Conservation (phyloP, 208 protist species). For the Trypanosoma platydactyli region DNA sequence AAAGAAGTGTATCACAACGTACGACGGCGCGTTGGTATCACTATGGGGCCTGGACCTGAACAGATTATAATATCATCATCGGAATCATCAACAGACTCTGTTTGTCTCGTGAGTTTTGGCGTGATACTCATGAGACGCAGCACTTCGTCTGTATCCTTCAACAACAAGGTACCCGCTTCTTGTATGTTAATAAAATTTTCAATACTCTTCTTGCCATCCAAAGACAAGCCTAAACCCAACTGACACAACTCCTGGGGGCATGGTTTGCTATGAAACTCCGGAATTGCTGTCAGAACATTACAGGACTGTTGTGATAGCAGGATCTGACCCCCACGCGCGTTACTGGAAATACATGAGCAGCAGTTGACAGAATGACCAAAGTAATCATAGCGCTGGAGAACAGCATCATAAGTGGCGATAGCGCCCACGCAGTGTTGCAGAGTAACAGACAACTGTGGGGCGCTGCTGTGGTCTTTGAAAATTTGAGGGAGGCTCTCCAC, state of each 20-base stretch:
- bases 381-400: conserved; percentile 84
- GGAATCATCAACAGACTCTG: conserved; percentile 33
- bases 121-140: conserved; percentile 69
- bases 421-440: conserved; percentile 78
- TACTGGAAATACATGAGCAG: conserved; percentile 69
- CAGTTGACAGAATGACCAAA: conserved; percentile 89
- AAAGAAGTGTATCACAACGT: too few species aligned
- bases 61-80: neutral
- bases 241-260: conserved; percentile 42
- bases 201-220: conserved; percentile 38
- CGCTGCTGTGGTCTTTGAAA: conserved; percentile 35
- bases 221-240: conserved; percentile 40
- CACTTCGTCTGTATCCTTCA: conserved; percentile 55
- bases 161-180: conserved; percentile 40
- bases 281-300: conserved; percentile 52
- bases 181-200: conserved; percentile 60
- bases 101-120: conserved; percentile 46
- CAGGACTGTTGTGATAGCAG: conserved; percentile 67
- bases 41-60: too few species aligned
- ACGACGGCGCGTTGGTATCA: too few species aligned
- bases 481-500: conserved; percentile 53
- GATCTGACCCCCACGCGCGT: conserved; percentile 82
- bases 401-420: conserved; percentile 57
- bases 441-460: conserved; percentile 64
- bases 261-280: conserved; percentile 58